Evolutionary conservation across 164 flowering plant genomes (phyloP).

Genomic region (Taxillus chinensis): DNA sequence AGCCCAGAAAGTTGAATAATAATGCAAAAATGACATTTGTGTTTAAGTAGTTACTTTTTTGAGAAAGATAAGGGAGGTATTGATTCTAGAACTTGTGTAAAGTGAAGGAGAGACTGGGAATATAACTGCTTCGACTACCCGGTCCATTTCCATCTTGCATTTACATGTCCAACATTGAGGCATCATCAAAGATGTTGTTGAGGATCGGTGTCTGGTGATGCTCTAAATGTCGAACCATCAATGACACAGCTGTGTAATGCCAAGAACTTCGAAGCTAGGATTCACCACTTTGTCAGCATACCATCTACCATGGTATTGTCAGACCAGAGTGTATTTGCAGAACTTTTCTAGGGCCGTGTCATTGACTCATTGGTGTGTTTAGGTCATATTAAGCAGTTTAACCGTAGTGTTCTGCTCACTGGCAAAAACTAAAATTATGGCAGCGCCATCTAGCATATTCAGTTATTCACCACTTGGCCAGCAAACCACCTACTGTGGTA

Average conservation of each 20-base stretch:
- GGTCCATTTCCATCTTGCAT: background rate
- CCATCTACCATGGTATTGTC: slow-evolving; percentile 94
- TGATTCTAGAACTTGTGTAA: no score
- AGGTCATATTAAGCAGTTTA: slow-evolving; percentile 65
- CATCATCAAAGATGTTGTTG: slow-evolving; percentile 45
- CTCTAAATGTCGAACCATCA: slow-evolving; percentile 54
- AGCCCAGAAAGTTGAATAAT: background rate
- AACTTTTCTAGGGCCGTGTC: slow-evolving; percentile 51
- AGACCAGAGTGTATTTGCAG: slow-evolving; percentile 75
- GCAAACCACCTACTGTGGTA: no score
- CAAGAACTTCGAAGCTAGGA: slow-evolving; percentile 40
- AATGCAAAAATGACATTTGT: no score
- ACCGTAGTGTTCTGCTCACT: slow-evolving; percentile 24
- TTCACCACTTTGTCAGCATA: slow-evolving; percentile 62
- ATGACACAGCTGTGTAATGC: slow-evolving; percentile 48
- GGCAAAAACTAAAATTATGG: no score
- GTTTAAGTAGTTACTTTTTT: background rate
- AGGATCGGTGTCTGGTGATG: slow-evolving; percentile 84
- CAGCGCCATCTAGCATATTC: no score
- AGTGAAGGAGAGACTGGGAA: no score
- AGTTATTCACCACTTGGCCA: no score
- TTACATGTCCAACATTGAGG: slow-evolving; percentile 89
- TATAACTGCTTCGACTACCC: no score
- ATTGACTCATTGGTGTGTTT: slow-evolving; percentile 56
- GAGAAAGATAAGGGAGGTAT: no score